phyloP scores from a whole-genome alignment of 176 grass and related monocot species.

The Oryza meyeriana region DNA sequence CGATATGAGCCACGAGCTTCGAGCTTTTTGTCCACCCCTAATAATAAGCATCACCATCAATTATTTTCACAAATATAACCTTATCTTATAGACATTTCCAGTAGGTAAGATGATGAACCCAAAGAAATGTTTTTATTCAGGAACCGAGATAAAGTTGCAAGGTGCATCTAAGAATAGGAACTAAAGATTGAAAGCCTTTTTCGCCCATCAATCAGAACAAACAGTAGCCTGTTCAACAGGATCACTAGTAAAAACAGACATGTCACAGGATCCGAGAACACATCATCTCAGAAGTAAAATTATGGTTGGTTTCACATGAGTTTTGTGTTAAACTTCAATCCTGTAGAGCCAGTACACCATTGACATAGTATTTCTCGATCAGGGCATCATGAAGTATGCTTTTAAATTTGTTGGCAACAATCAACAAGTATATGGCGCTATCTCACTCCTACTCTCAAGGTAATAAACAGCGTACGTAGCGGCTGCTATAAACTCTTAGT shows the following conservation, averaged over 20 bases:
- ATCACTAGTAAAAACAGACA: not conserved
- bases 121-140: not conserved
- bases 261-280: not conserved
- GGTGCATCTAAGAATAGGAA: not conserved
- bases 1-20: too few species aligned
- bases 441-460: too few species aligned
- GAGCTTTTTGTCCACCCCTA: too few species aligned
- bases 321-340: not conserved
- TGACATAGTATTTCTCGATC: not conserved
- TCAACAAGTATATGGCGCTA: not conserved
- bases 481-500: too few species aligned
- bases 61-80: too few species aligned
- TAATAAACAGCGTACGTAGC: too few species aligned
- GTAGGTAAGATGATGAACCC: not conserved
- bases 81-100: conserved; percentile 5
- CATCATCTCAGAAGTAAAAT: not conserved
- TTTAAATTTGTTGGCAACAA: not conserved
- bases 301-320: not conserved
- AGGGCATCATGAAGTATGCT: not conserved
- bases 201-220: not conserved
- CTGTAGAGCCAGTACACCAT: not conserved
- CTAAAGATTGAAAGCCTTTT: not conserved
- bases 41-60: too few species aligned
- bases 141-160: not conserved
- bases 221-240: not conserved